phyloP scores from a whole-genome alignment of 495 filamentous ascomycete genomes.

The Baudoinia panamericana region DNA sequence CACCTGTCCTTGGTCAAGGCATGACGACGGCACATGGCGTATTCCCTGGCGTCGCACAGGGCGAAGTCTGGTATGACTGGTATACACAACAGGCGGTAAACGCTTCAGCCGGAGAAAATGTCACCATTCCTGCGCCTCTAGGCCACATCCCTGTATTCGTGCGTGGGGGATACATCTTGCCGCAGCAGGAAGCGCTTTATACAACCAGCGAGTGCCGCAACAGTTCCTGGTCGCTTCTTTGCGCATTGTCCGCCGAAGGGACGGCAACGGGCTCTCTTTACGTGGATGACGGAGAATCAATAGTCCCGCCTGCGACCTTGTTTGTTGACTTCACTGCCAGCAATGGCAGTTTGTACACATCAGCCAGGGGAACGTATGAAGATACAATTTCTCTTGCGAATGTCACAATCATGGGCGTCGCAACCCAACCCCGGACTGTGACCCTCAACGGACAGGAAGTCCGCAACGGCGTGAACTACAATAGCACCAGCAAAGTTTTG shows the following conservation, averaged over 20 bases:
- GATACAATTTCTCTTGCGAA: slow-evolving; percentile 24
- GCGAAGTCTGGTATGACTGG: slow-evolving; percentile 33
- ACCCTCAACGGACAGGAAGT: slow-evolving; percentile 20
- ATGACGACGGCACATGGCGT: slow-evolving; percentile 54
- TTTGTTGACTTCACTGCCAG: slow-evolving; percentile 20
- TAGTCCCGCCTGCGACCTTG: slow-evolving; percentile 37
- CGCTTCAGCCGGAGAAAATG: slow-evolving; percentile 23
- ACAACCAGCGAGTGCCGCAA: slow-evolving; percentile 19
- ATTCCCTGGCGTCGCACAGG: slow-evolving; percentile 57
- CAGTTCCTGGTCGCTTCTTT: slow-evolving; percentile 16
- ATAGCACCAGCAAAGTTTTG: slow-evolving; percentile 19
- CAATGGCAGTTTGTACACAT: slow-evolving; percentile 17
- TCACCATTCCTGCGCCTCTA: slow-evolving; percentile 15
- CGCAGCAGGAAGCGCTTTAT: slow-evolving; percentile 41
- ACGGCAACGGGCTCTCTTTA: slow-evolving; percentile 20
- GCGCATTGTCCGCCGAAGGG: slow-evolving; percentile 15
- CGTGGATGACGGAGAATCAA: slow-evolving; percentile 23
- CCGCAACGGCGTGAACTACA: slow-evolving; percentile 13
- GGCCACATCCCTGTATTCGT: slow-evolving; percentile 17
- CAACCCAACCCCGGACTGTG: slow-evolving; percentile 14
- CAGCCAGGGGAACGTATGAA: slow-evolving; percentile 16
- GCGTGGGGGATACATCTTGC: slow-evolving; percentile 54
- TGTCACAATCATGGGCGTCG: slow-evolving; percentile 22
- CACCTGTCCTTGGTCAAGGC: slow-evolving; percentile 28
- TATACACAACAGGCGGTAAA: slow-evolving; percentile 15